Evolutionary conservation across 1,284 basidiomycete genomes (phyloP).

Genomic region (Cryptococcus wingfieldii): DNA sequence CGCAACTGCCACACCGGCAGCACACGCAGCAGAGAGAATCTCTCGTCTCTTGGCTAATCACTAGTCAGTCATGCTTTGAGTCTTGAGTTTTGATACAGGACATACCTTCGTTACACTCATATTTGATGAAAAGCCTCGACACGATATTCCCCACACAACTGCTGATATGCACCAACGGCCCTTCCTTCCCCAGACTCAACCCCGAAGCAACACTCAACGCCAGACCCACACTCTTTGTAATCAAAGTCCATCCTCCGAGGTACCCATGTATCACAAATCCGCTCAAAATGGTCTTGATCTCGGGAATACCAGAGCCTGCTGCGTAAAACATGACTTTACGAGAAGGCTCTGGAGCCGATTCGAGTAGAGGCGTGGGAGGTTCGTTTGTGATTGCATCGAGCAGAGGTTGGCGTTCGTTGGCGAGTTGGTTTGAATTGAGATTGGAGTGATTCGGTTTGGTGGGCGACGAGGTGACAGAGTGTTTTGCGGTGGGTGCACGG

Average conservation of each 20-base stretch:
- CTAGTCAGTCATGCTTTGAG: background rate
- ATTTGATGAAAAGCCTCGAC: conserved; percentile 79
- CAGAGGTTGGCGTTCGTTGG: conserved; percentile 23
- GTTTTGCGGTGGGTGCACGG: conserved; percentile 36
- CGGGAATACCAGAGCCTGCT: conserved; percentile 92
- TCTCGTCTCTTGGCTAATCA: conserved; percentile 73
- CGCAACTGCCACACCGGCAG: conserved; percentile 62
- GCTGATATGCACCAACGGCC: conserved; percentile 94
- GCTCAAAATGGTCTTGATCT: conserved; percentile 93
- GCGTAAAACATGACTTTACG: conserved; percentile 83
- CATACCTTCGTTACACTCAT: conserved; percentile 85
- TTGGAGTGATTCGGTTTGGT: conserved; percentile 4
- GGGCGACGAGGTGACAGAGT: background rate
- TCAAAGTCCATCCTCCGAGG: conserved; percentile 80
- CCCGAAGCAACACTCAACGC: conserved; percentile 88
- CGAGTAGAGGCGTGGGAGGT: conserved; percentile 10
- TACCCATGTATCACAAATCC: conserved; percentile 96
- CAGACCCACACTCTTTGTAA: conserved; percentile 86
- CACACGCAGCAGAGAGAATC: conserved; percentile 85
- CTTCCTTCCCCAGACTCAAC: conserved; percentile 85
- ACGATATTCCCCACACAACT: conserved; percentile 93
- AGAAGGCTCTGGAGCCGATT: conserved; percentile 22
- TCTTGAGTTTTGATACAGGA: background rate
- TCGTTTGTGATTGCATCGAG: conserved; percentile 14
- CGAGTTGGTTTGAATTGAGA: background rate